Base-by-base conservation (phyloP, 1,284 basidiomycete genomes). In the Rhodotorula mucilaginosa region DNA sequence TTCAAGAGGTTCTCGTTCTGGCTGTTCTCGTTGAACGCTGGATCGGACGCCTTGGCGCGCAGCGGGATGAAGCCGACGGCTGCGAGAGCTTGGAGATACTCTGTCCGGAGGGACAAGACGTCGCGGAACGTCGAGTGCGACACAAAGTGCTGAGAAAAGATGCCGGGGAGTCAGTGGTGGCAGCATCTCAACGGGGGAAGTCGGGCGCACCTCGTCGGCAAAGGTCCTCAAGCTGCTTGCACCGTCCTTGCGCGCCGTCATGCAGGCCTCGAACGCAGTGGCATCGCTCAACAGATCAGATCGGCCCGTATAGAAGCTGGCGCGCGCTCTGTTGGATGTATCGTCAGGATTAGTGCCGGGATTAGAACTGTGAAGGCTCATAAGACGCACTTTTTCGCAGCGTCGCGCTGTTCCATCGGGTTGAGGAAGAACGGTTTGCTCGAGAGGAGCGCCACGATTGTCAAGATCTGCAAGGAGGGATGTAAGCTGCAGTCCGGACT, bases 231-330 rank as follows among this genome's bases (percentile, higher is more conserved):
- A 83, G 82, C 62, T 83, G 77, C 46, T 84, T 83, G 10, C 85
- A 84, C 4, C 86, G 84, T 64, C 86, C 84, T 13, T 82, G 79
- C 86, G 85, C 61, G 91, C 79, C 58, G 82, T 82, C 59, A 85
- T 81, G 73, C 87, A 91, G 72, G 89, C 86, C 49, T 90, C 85
- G 79, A 90, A 96, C 0, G 92, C 92, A 59, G 87, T 84, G 12
- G 88, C 85, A 77, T 94, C 90, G 0, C 92, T 93, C 44, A 97
- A 83, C 8, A 97, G 84, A 79, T 97, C 95, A 74, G 92, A 95
- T 70, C 89, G 88, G n/a, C 85, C 89, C 18, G 83, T 85, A 15
- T 86, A 82, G 78, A 93, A 93, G 16, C 84, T 84, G 60, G 85
- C 84, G 70, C 89, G 86, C 5, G 91, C 90, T 73, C 89, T 92